phyloP scores from a whole-genome alignment of 1,139 yeast genomes.

The Taiozyma onychis region DNA sequence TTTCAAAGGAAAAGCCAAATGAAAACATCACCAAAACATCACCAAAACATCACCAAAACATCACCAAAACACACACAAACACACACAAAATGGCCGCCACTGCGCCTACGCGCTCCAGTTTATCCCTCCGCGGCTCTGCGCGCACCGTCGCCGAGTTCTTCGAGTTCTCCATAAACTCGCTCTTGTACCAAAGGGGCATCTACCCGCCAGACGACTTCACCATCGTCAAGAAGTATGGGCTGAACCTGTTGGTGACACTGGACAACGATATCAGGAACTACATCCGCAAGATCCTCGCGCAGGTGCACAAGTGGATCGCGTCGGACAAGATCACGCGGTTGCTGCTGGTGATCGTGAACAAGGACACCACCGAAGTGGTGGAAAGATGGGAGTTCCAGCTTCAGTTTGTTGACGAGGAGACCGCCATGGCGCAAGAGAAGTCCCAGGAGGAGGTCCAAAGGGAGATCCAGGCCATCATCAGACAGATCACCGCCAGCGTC shows the following conservation, averaged over 20 bases:
- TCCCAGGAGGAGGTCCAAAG: conserved; percentile 43
- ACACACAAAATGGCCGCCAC: conserved; percentile 9
- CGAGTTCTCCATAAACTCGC: conserved; percentile 71
- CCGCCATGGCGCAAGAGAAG: conserved; percentile 4
- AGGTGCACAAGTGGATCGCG: conserved; percentile 76
- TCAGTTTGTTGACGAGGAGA: conserved; percentile 29
- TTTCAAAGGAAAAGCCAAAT: background rate
- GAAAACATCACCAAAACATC: background rate
- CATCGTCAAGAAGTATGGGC: conserved; percentile 73
- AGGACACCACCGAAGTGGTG: conserved; percentile 59
- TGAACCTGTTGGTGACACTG: conserved; percentile 64
- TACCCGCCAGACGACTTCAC: conserved; percentile 87
- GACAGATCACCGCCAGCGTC: conserved; percentile 87
- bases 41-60: background rate
- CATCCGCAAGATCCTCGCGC: conserved; percentile 63
- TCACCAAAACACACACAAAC: background rate
- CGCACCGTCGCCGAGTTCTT: conserved; percentile 79
- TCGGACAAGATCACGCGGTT: conserved; percentile 65
- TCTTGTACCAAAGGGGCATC: conserved; percentile 84
- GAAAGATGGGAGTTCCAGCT: conserved; percentile 88
- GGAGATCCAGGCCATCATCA: conserved; percentile 78
- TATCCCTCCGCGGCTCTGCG: conserved; percentile 74
- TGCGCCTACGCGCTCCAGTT: conserved; percentile 39
- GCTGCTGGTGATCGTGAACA: conserved; percentile 66
- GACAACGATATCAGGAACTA: conserved; percentile 77